Conservation (phyloP, 176 grass and related monocot genomes). For the Cymbopogon citratus region DNA sequence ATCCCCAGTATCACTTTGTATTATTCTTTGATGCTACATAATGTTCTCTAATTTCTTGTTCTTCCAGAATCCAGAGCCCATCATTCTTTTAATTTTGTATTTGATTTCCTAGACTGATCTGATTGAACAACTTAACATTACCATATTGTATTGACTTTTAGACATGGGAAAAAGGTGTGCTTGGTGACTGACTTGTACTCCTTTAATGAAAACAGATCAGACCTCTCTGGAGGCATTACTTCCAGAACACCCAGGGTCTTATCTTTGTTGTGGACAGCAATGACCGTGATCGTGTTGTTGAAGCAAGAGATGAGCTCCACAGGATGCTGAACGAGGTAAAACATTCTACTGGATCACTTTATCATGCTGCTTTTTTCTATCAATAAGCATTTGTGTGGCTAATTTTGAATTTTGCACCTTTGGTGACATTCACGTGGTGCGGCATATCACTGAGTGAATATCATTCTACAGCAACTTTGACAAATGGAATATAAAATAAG, state of each 20-base stretch:
- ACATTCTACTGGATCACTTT: neutral
- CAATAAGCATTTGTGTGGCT: neutral
- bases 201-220: slow-evolving; percentile 28
- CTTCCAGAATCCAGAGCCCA: neutral
- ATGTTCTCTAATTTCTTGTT: neutral
- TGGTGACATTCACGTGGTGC: neutral
- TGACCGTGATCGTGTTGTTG: slow-evolving; percentile 37
- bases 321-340: slow-evolving; percentile 39
- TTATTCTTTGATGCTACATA: neutral
- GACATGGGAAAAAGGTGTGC: neutral
- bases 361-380: neutral
- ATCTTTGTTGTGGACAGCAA: slow-evolving; percentile 45
- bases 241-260: slow-evolving; percentile 45
- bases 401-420: neutral
- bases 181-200: neutral
- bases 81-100: neutral
- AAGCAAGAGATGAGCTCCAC: slow-evolving; percentile 46
- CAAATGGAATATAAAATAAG: neutral
- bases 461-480: neutral
- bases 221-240: slow-evolving; percentile 46
- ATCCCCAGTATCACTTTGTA: neutral
- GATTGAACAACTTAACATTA: neutral
- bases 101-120: neutral
- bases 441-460: no score
- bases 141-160: neutral